phyloP scores from a whole-genome alignment of 2,329 filamentous ascomycete genomes.

The Verticillium dahliae region DNA sequence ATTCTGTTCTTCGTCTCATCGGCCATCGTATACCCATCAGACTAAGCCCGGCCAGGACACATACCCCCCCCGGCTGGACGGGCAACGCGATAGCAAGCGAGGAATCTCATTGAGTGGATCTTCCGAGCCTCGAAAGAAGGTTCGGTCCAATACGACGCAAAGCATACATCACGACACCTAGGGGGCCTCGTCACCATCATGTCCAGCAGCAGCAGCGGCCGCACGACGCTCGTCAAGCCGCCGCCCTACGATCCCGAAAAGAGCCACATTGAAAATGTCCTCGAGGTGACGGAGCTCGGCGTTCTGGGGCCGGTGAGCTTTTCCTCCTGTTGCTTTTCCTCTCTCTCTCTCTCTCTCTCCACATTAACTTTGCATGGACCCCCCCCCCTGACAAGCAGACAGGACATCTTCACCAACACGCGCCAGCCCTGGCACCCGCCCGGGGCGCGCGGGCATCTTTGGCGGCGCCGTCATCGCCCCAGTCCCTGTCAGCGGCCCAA shows the following conservation, averaged over 20 bases:
- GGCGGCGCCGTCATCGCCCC: slow-evolving; percentile 91
- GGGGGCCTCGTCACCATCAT: slow-evolving; percentile 12
- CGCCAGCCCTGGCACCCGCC: slow-evolving; percentile 87
- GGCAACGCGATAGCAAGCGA: no score
- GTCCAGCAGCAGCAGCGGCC: slow-evolving; percentile 13
- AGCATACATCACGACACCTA: not conserved
- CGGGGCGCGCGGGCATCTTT: slow-evolving; percentile 86
- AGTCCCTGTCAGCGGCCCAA: slow-evolving; percentile 82
- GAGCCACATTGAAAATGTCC: slow-evolving; percentile 79
- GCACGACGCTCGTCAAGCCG: slow-evolving; percentile 62
- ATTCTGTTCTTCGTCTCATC: no score
- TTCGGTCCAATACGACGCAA: not conserved
- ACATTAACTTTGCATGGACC: not conserved
- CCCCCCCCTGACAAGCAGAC: not conserved
- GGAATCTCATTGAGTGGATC: no score
- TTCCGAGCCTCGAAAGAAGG: no score
- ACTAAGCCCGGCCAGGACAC: no score
- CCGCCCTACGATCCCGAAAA: slow-evolving; percentile 66
- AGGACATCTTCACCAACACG: slow-evolving; percentile 94
- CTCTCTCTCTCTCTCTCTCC: not conserved
- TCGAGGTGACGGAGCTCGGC: slow-evolving; percentile 75
- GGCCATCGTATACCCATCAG: no score
- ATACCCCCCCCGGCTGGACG: no score
- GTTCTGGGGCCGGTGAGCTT: slow-evolving; percentile 65
- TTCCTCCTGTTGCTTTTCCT: not conserved